Percentiles rank a stretch among this genome's conserved stretches.
phyloP scores from a whole-genome alignment of 1,139 yeast genomes.

The Scheffersomyces segobiensis region DNA sequence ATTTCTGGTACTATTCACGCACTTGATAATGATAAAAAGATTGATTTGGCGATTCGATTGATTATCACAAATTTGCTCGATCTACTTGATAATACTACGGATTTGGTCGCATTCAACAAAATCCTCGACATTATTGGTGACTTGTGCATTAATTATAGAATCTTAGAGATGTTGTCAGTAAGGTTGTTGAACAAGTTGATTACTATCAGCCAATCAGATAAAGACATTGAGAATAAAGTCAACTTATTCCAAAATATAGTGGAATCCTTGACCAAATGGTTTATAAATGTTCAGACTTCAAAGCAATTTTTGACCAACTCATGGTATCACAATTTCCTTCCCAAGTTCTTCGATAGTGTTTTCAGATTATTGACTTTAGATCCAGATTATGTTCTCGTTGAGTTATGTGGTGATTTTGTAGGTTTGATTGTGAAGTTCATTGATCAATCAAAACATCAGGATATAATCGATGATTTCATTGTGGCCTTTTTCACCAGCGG shows the following conservation, averaged over 20 bases:
- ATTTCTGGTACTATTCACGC: slow-evolving; percentile 56
- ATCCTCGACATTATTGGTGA: slow-evolving; percentile 46
- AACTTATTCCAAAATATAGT: slow-evolving; percentile 19
- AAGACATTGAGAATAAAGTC: slow-evolving; percentile 11
- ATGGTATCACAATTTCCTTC: slow-evolving; percentile 42
- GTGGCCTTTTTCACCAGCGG: slow-evolving; percentile 23
- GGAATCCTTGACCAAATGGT: slow-evolving; percentile 25
- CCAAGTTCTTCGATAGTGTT: slow-evolving; percentile 24
- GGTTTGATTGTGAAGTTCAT: slow-evolving; percentile 39
- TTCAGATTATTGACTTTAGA: slow-evolving; percentile 8
- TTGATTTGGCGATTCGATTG: slow-evolving; percentile 51
- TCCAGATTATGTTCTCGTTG: slow-evolving; percentile 21
- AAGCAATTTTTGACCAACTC: slow-evolving; percentile 40
- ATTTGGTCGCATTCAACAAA: slow-evolving; percentile 20
- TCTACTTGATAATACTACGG: slow-evolving; percentile 23
- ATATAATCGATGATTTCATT: slow-evolving; percentile 33
- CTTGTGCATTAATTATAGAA: slow-evolving; percentile 45
- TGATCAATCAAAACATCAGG: slow-evolving; percentile 39
- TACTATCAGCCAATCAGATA: slow-evolving; percentile 11
- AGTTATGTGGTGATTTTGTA: slow-evolving; percentile 37
- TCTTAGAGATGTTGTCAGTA: slow-evolving; percentile 51
- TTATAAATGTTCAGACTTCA: slow-evolving; percentile 21
- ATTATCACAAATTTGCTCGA: slow-evolving; percentile 63
- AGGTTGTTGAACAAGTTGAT: slow-evolving; percentile 49
- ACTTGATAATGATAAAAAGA: slow-evolving; percentile 24